Evolutionary conservation across 2,329 filamentous ascomycete genomes (phyloP).

Genomic region (Botryotinia convoluta): DNA sequence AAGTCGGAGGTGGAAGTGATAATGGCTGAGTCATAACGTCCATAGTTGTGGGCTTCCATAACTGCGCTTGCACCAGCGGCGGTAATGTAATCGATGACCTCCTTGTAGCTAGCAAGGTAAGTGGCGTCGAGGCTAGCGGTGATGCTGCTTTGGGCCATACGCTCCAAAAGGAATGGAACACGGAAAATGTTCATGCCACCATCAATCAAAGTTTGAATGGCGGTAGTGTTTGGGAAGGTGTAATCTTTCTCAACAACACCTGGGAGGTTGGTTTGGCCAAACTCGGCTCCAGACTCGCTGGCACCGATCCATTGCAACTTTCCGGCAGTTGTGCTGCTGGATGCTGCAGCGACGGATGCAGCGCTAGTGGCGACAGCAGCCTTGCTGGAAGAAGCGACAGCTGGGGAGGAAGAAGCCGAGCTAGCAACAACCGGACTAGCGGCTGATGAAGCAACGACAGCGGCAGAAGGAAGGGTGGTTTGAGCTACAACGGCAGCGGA

Average conservation of each 20-base stretch:
- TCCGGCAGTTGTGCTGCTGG: conserved; percentile 7
- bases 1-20: conserved; percentile 41
- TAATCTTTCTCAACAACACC: conserved; percentile 57
- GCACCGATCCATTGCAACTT: conserved; percentile 29
- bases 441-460: conserved; percentile 1
- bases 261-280: conserved; percentile 55
- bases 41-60: conserved; percentile 51
- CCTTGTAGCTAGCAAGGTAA: conserved; percentile 46
- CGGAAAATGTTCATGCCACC: conserved; percentile 22
- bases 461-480: not conserved
- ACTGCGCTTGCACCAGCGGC: conserved; percentile 47
- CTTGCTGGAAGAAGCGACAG: not conserved
- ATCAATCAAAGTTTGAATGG: conserved; percentile 20
- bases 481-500: conserved; percentile 8
- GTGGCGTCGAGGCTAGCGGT: conserved; percentile 44
- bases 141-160: conserved; percentile 49
- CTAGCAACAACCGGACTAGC: not conserved
- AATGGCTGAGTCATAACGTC: conserved; percentile 46
- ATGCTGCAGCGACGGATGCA: not conserved
- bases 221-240: conserved; percentile 52
- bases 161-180: conserved; percentile 52
- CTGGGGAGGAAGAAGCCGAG: not conserved
- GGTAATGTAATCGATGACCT: conserved; percentile 48
- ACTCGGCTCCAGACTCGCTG: conserved; percentile 58
- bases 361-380: not conserved